Evolutionary conservation across 2,329 filamentous ascomycete species (phyloP), one percentile per base, ranked within the genome.

Genomic region (Phoma sp.): DNA sequence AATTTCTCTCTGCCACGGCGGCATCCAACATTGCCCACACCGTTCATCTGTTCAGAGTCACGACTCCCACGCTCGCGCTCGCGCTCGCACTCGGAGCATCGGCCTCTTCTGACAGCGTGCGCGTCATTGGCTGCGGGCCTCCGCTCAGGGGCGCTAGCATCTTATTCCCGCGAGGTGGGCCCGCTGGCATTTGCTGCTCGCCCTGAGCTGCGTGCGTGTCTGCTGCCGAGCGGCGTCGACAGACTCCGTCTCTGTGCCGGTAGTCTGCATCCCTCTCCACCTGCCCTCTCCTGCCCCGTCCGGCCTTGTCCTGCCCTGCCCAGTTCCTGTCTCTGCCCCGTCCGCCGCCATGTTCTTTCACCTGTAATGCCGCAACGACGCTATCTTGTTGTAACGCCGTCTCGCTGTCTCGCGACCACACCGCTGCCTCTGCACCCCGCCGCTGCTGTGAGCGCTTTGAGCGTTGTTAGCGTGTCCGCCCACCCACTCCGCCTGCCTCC

Each of bases 111-210:
- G 35, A 43, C 49, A 19, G 22, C 54, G 56, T 52, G 59, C 52
- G 53, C 52, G 55, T 37, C 29, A 71, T 69, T 69, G 61, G 67
- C 52, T 55, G 59, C 61, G 64, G 61, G 50, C 56, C 56, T 57
- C 57, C 46, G 57, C 61, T 32, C 36, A 31, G 22, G 17, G 31
- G 37, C 39, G 25, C 46, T 40, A 52, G 25, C 13, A n/a, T 25
- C n/a, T 57, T 57, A 62, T 57, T 52, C 37, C 60, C 60, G 60
- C 46, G 52, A 46, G 43, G 29, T 32, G 40, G n/a, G 40, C 22
- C 29, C 45, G 45, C 45, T 48, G 36, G 45, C 45, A 41, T 29
- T n/a, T 43, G 40, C 40, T 38, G 39, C 36, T 31, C 38, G 32
- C 33, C 50, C 43, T 46, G 53, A 29, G 31, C 38, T 29, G 39